A percentile compares a stretch with the other conserved stretches of the same genome.
These are phyloP conservation scores for Paramecium sexaurelia DNA, from an alignment of 73 alveolate species.

Conservation along the genomic window DNA sequence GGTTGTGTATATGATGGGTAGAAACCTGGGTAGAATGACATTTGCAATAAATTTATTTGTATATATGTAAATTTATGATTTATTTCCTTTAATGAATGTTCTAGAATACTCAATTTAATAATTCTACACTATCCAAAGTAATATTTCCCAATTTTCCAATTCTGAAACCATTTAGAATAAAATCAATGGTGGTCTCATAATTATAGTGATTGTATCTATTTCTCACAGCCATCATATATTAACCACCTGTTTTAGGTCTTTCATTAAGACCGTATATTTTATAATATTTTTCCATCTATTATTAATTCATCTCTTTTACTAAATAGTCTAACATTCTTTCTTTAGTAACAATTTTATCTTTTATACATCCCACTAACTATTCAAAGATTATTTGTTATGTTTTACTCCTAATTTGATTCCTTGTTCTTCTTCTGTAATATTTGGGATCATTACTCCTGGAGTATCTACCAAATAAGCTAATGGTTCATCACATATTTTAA, in stretches of 20 bases:
- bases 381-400: not conserved
- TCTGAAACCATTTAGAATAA: constrained; percentile 79
- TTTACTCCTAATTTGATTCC: constrained; percentile 78
- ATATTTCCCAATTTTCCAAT: constrained; percentile 85
- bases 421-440: constrained; percentile 72
- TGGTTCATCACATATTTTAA: constrained; percentile 82
- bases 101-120: constrained; percentile 17
- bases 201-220: constrained; percentile 68
- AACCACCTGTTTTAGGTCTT: constrained; percentile 75
- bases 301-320: constrained; percentile 73
- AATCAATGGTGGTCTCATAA: constrained; percentile 66
- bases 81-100: not conserved
- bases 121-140: constrained; percentile 74
- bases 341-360: constrained; percentile 81
- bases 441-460: constrained; percentile 92
- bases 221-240: constrained; percentile 59
- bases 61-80: not conserved
- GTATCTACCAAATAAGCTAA: constrained; percentile 83
- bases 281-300: constrained; percentile 68
- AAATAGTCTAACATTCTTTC: constrained; percentile 77
- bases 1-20: constrained; percentile 25
- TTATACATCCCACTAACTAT: constrained; percentile 75
- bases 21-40: constrained; percentile 41
- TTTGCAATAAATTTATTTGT: not conserved
- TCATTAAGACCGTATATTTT: constrained; percentile 72